Base-by-base conservation (phyloP, 2,329 filamentous ascomycete species). In the Chaetomiaceae sp. region DNA sequence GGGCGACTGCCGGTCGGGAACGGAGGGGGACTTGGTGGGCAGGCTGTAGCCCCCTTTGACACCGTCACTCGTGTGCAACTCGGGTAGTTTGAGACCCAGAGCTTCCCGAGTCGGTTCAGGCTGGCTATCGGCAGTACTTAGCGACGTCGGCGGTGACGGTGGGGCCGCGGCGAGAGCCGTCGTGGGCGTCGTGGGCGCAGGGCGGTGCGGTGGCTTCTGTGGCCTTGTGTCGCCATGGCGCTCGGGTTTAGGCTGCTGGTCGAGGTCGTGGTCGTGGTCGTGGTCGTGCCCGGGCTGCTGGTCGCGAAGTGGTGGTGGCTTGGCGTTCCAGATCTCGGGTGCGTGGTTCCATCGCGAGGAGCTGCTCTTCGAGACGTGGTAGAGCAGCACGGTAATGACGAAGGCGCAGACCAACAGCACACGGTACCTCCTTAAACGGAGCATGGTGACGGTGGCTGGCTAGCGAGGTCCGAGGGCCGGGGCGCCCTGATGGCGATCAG, bases 381-480 rank as follows among this genome's bases (percentile, higher is more conserved):
- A 75, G 42, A 79, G 63, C 42, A 78, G 68, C 50, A 83, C 67
- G 40, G 79, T 63, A 40, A 79, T 63, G 47, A 81, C 61, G 51
- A 76, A 63, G 45, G 79, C 73, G 56, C 74, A 74, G 50, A 79
- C 60, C 27, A 79, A 62, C 51, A 83, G 80, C 47, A 81, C 68
- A 49, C 81, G 75, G 58, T 83, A 83, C 60, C 80, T 71, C 56
- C 82, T 66, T 52, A 76, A 71, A 42, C 81, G 76, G 48, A 77
- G 63, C 74, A 84, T 80, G 22, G 38, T 47, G 49, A 34, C 19
- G 29, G 19, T 8, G 34, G 34, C 30, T 29, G 41, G n/a, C 27
- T 18, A 14, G 26, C 22, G 22, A 24, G 22, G 9, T 6, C 6
- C 5, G 6, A 9, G 9, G 22, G 22, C 22, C 22, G 22, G 6